These are phyloP conservation scores for Paragyromitra xinjiangensis DNA, from an alignment of 495 filamentous ascomycete genomes.

Conservation along the genomic window DNA sequence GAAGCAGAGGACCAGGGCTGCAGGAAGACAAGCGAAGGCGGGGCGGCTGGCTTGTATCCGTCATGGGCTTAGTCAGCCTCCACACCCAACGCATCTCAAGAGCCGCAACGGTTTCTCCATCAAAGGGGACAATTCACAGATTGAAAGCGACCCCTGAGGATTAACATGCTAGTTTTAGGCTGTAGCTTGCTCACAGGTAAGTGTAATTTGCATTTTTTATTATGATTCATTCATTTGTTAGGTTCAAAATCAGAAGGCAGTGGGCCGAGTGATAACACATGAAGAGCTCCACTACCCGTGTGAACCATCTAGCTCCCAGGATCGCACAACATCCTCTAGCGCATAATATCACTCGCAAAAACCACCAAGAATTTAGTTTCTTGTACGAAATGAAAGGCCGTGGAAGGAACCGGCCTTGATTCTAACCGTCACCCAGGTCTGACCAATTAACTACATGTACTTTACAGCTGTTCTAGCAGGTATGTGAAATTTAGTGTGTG, in stretches of 20 bases:
- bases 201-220: background rate
- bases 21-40: slow-evolving; percentile 39
- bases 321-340: background rate
- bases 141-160: background rate
- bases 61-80: slow-evolving; percentile 42
- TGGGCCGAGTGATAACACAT: background rate
- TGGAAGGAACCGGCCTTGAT: too few species aligned
- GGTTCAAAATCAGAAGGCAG: background rate
- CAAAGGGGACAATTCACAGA: background rate
- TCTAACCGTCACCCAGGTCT: too few species aligned
- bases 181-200: background rate
- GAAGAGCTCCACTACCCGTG: background rate
- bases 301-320: background rate
- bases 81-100: slow-evolving; percentile 2
- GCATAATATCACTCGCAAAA: background rate
- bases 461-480: too few species aligned
- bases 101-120: slow-evolving; percentile 8
- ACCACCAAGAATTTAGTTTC: too few species aligned
- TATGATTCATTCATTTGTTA: background rate
- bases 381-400: too few species aligned
- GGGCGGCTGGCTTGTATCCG: slow-evolving; percentile 38
- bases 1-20: slow-evolving; percentile 30
- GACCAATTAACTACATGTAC: too few species aligned
- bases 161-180: background rate
- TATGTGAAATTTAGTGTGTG: too few species aligned